These are phyloP conservation scores for Ganoderma lingzhi DNA, from an alignment of 1,284 basidiomycete genomes.

Conservation along the genomic window DNA sequence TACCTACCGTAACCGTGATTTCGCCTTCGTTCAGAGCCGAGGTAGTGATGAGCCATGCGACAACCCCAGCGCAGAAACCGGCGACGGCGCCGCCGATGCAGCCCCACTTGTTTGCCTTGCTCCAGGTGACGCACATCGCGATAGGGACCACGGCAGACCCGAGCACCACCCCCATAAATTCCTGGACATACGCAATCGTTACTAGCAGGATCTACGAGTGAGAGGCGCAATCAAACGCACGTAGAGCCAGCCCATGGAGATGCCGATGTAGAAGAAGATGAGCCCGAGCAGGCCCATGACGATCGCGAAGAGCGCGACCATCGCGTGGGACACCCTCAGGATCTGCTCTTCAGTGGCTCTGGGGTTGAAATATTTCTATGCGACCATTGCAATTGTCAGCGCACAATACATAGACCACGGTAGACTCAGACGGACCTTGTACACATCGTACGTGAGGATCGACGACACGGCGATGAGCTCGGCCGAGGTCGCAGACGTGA, in stretches of 20 bases:
- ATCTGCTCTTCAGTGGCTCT: constrained; percentile 66
- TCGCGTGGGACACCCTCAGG: constrained; percentile 57
- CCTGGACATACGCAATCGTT: constrained; percentile 46
- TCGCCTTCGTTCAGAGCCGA: constrained; percentile 70
- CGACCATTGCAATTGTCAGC: constrained; percentile 7
- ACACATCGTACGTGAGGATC: constrained; percentile 84
- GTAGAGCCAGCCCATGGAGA: constrained; percentile 91
- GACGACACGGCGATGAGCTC: constrained; percentile 91
- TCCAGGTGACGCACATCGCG: constrained; percentile 84
- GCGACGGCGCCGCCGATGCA: constrained; percentile 76
- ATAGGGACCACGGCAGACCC: constrained; percentile 90
- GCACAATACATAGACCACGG: background rate
- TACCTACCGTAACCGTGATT: constrained; percentile 75
- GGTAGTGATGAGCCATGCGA: constrained; percentile 89
- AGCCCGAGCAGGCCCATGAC: constrained; percentile 85
- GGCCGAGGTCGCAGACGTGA: constrained; percentile 88
- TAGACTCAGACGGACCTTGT: constrained; percentile 46
- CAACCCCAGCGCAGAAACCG: constrained; percentile 78
- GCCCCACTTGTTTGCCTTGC: constrained; percentile 84
- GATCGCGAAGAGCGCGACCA: constrained; percentile 73
- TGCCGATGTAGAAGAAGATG: constrained; percentile 90
- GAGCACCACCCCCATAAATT: constrained; percentile 86
- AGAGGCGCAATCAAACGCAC: constrained; percentile 47
- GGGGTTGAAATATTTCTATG: constrained; percentile 63
- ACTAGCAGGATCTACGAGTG: too few species aligned